Percentiles rank a stretch among this genome's conserved stretches.
Conservation (phyloP, 2,329 filamentous ascomycete genomes). For the Massarina eburnea region DNA sequence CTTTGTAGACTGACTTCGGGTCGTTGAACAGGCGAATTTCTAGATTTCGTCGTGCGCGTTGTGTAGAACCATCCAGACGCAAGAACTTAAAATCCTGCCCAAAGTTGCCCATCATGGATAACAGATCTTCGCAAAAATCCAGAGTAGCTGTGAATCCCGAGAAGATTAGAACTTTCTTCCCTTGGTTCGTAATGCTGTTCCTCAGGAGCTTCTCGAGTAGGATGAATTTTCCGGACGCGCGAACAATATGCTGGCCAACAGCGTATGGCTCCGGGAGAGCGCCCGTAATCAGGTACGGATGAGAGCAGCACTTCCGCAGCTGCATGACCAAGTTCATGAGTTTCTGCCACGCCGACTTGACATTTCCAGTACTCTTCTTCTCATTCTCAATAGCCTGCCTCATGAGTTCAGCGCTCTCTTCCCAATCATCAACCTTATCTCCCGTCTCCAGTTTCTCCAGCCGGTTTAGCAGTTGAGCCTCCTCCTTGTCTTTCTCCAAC, state of each 20-base stretch:
- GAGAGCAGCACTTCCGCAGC: slow-evolving; percentile 57
- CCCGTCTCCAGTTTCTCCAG: slow-evolving; percentile 32
- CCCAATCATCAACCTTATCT: slow-evolving; percentile 42
- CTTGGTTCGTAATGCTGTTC: slow-evolving; percentile 51
- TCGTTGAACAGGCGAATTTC: slow-evolving; percentile 58
- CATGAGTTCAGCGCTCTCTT: slow-evolving; percentile 91
- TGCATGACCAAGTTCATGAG: slow-evolving; percentile 60
- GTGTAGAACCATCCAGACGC: slow-evolving; percentile 55
- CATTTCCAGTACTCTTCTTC: slow-evolving; percentile 31
- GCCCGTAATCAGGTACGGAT: slow-evolving; percentile 55
- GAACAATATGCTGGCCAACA: slow-evolving; percentile 51
- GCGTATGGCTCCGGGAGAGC: slow-evolving; percentile 51
- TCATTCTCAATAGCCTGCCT: slow-evolving; percentile 71
- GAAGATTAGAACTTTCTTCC: slow-evolving; percentile 61
- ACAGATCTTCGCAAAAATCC: slow-evolving; percentile 55
- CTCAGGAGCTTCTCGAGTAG: slow-evolving; percentile 55
- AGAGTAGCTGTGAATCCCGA: slow-evolving; percentile 57
- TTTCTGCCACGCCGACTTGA: slow-evolving; percentile 48
- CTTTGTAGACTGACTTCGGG: slow-evolving; percentile 47
- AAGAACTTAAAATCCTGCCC: slow-evolving; percentile 49
- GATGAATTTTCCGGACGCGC: slow-evolving; percentile 59
- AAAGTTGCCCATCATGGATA: slow-evolving; percentile 47
- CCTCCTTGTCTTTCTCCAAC: slow-evolving; percentile 41
- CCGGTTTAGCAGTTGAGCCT: slow-evolving; percentile 35
- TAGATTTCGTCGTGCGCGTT: slow-evolving; percentile 53